Conservation (phyloP, 202 grass and related monocot genomes). For the Saccharum hybrid region DNA sequence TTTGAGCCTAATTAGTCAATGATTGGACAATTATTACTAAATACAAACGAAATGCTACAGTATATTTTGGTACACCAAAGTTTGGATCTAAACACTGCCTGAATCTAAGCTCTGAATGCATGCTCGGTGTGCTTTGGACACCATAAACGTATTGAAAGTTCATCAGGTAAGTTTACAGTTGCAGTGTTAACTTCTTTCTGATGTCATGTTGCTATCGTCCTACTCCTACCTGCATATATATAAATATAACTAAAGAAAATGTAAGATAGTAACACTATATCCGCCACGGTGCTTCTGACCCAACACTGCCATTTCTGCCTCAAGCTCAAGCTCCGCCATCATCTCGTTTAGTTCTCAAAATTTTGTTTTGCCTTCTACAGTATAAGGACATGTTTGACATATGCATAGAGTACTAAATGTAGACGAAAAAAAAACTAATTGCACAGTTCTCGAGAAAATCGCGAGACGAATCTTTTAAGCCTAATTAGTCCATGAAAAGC, state of each 20-base stretch:
- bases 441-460: too few relatives aligned
- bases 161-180: background rate
- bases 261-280: background rate
- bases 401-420: too few relatives aligned
- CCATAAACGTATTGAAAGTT: background rate
- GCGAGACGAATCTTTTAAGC: too few relatives aligned
- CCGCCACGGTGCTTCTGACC: background rate
- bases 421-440: too few relatives aligned
- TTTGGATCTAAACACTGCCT: too few relatives aligned
- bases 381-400: too few relatives aligned
- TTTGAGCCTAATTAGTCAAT: too few relatives aligned
- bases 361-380: too few relatives aligned
- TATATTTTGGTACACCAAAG: too few relatives aligned
- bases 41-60: too few relatives aligned
- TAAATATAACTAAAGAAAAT: background rate
- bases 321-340: background rate
- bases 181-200: slow-evolving; percentile 21
- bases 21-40: too few relatives aligned
- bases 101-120: background rate
- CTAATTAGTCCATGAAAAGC: too few relatives aligned
- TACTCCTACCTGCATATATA: background rate
- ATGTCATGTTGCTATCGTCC: slow-evolving; percentile 26
- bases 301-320: background rate
- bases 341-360: background rate
- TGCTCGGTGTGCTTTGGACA: background rate